These are phyloP conservation scores for Cyberlindnera veronae DNA, from an alignment of 805 yeast genomes.

Conservation along the genomic window DNA sequence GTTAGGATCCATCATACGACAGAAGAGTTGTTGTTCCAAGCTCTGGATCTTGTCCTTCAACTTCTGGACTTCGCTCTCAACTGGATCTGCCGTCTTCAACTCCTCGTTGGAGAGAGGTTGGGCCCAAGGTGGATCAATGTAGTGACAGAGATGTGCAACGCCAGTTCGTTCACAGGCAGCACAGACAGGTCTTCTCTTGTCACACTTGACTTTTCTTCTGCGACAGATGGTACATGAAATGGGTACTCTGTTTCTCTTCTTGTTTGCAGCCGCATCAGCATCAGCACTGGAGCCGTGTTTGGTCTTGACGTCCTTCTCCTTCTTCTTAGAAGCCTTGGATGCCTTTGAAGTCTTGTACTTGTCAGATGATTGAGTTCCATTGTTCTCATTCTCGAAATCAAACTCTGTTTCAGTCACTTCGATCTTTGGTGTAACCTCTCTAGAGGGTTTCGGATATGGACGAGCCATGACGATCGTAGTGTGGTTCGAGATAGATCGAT, in stretches of 20 bases:
- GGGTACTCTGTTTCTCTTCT: slow-evolving; percentile 46
- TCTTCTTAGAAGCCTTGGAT: not conserved
- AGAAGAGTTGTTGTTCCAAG: slow-evolving; percentile 40
- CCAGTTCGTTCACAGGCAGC: slow-evolving; percentile 55
- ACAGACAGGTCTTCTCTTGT: slow-evolving; percentile 51
- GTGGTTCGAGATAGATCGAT: no score
- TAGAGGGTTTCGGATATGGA: no score
- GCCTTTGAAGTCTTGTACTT: no score
- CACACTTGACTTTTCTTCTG: slow-evolving; percentile 48
- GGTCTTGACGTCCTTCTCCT: slow-evolving; percentile 3
- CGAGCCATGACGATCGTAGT: no score
- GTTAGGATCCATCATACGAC: no score
- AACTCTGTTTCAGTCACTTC: no score
- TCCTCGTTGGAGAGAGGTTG: slow-evolving; percentile 43
- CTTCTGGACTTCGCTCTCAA: slow-evolving; percentile 45
- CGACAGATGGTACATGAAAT: slow-evolving; percentile 47
- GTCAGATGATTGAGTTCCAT: no score
- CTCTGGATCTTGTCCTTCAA: slow-evolving; percentile 54
- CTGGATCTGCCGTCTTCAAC: slow-evolving; percentile 41
- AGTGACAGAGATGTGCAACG: slow-evolving; percentile 54
- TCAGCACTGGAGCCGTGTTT: no score
- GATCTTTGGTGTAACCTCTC: no score
- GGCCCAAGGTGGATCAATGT: slow-evolving; percentile 61
- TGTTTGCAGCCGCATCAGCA: no score
- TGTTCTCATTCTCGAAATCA: no score